Percentiles rank a stretch among this genome's conserved stretches.
Evolutionary conservation across 2,329 filamentous ascomycete species (phyloP).

Genomic region (Calcarisporium arbuscula): DNA sequence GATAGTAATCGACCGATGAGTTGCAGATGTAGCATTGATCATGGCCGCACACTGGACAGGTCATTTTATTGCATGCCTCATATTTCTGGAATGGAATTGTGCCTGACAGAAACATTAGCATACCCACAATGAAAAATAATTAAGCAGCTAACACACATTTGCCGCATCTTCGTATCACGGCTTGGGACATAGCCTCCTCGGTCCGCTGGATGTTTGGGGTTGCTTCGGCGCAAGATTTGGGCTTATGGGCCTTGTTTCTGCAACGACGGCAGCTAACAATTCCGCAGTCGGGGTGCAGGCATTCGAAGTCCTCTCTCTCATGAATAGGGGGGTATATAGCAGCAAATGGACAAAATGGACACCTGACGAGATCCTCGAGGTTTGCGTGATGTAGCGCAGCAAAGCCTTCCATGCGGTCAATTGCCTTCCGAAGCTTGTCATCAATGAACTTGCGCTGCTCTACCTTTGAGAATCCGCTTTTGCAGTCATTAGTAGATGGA

Average conservation of each 20-base stretch:
- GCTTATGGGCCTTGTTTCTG: slow-evolving; percentile 61
- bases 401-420: slow-evolving; percentile 67
- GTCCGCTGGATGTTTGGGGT: slow-evolving; percentile 52
- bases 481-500: slow-evolving; percentile 63
- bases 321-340: slow-evolving; percentile 64
- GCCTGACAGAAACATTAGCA: slow-evolving; percentile 34
- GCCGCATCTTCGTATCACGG: slow-evolving; percentile 72
- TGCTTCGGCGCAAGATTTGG: slow-evolving; percentile 63
- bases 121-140: not conserved
- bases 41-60: slow-evolving; percentile 51
- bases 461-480: slow-evolving; percentile 48
- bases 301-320: slow-evolving; percentile 68
- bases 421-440: slow-evolving; percentile 48
- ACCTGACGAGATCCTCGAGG: slow-evolving; percentile 66
- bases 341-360: slow-evolving; percentile 78
- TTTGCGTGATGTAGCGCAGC: slow-evolving; percentile 61
- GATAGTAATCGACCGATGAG: slow-evolving; percentile 58
- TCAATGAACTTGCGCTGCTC: slow-evolving; percentile 54
- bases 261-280: slow-evolving; percentile 64
- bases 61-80: slow-evolving; percentile 78
- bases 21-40: slow-evolving; percentile 67
- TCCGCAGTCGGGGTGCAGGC: slow-evolving; percentile 58
- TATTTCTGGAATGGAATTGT: slow-evolving; percentile 74
- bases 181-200: slow-evolving; percentile 79
- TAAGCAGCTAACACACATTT: slow-evolving; percentile 38